phyloP scores from a whole-genome alignment of 2,329 filamentous ascomycete species.

The Colletotrichum salicis region DNA sequence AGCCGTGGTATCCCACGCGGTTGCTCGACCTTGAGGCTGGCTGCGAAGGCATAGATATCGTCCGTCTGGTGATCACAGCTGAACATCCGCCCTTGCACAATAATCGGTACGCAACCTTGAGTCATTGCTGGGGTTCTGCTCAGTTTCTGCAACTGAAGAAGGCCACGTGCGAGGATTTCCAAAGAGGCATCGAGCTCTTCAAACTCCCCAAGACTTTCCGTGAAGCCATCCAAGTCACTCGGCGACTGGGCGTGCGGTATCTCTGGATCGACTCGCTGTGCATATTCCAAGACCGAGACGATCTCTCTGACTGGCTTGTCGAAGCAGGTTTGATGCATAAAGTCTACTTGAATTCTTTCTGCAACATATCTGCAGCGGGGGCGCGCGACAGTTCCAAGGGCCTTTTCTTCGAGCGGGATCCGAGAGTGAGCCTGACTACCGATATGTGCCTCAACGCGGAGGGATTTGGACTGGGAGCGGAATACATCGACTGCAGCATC shows the following conservation, averaged over 20 bases:
- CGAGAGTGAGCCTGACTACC: neutral
- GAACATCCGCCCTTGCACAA: neutral
- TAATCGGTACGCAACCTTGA: slow-evolving; percentile 2
- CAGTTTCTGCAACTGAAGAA: slow-evolving; percentile 14
- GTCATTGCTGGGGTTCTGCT: slow-evolving; percentile 24
- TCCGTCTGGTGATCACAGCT: neutral
- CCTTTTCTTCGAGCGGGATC: slow-evolving; percentile 9
- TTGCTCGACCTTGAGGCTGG: neutral
- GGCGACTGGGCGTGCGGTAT: slow-evolving; percentile 6
- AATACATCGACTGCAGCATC: slow-evolving; percentile 2
- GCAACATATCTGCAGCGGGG: slow-evolving; percentile 37
- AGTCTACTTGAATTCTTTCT: slow-evolving; percentile 36
- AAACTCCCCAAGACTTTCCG: slow-evolving; percentile 24
- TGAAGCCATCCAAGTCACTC: slow-evolving; percentile 24
- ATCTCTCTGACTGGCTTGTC: slow-evolving; percentile 34
- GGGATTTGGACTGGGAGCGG: neutral
- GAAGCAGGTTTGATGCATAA: slow-evolving; percentile 36
- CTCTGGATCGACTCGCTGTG: slow-evolving; percentile 35
- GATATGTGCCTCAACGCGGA: neutral
- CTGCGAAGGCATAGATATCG: neutral
- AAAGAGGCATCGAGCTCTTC: neutral
- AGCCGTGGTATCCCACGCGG: slow-evolving; percentile 8
- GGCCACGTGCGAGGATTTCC: neutral
- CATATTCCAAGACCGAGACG: slow-evolving; percentile 33
- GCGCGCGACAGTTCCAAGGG: slow-evolving; percentile 29